Conservation (phyloP, 2,329 filamentous ascomycete species). For the Ophiostoma novo-ulmi region DNA sequence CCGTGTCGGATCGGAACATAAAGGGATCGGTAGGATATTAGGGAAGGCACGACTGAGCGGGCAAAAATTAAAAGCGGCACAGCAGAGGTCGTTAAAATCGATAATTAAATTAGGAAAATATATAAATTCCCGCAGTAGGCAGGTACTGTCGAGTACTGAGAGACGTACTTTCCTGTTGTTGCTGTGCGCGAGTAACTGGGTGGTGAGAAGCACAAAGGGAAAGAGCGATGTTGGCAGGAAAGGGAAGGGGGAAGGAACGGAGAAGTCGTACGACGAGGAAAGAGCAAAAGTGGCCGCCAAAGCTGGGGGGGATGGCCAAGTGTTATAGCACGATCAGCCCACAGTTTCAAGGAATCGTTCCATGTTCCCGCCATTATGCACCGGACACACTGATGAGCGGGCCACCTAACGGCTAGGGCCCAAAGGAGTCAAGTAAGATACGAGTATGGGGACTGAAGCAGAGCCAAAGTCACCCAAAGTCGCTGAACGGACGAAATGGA, state of each 20-base stretch:
- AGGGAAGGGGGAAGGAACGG: not conserved
- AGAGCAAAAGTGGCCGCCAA: conserved; percentile 16
- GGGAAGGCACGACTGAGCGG: not conserved
- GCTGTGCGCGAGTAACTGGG: not conserved
- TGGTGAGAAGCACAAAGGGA: not conserved
- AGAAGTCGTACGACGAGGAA: conserved; percentile 26
- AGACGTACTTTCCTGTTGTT: not conserved
- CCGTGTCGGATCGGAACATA: conserved; percentile 10
- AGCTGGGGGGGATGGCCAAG: conserved; percentile 15
- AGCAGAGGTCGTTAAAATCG: not conserved
- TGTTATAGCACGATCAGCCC: conserved; percentile 28
- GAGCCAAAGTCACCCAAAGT: not conserved
- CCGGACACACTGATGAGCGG: conserved; percentile 17
- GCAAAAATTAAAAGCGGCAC: not conserved
- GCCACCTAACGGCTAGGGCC: conserved; percentile 5
- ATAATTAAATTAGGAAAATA: not conserved
- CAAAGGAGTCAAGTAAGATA: conserved; percentile 9
- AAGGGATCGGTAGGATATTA: not conserved
- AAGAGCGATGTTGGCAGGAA: conserved; percentile 19
- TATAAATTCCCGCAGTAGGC: not conserved
- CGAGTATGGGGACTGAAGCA: not conserved
- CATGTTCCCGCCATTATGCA: conserved; percentile 21
- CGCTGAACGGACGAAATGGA: not conserved
- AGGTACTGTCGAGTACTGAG: not conserved
- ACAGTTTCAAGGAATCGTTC: conserved; percentile 27